Evolutionary conservation across 306 rosid genomes (phyloP), one percentile per base, ranked within the genome.

Genomic region (Notholithocarpus densiflorus): DNA sequence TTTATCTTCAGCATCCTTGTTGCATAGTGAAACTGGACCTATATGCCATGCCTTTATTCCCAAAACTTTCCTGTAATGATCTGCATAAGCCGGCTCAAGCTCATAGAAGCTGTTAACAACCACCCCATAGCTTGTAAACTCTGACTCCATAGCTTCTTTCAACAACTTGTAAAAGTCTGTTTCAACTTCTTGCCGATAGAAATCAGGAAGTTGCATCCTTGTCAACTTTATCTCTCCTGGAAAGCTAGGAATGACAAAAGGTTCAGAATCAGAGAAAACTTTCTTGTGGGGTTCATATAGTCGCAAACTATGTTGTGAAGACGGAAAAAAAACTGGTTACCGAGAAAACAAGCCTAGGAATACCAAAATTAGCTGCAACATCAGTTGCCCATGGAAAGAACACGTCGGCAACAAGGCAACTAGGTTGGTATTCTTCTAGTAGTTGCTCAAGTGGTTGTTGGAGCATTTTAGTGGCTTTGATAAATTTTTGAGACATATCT

Each of bases 331-430:
- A 29, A 29, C 31, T 29, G 31, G 31, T 29, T 29, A 29, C 31
- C 31, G 31, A 29, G 31, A 29, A 29, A 45, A 81, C 37, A 21
- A 84, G 73, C 84, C 88, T 79, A 1, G 81, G 86, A 34, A 87
- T 84, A 15, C 82, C 86, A 27, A 71, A 82, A 10, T 75, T 84
- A 0, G 84, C 75, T 21, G 82, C 82, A 0, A 56, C 62, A 15
- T 84, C 55, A 1, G 79, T 87, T 11, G 82, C 74, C 90, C 86
- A 84, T 1, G 86, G 79, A 53, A 84, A 81, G 32, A 31, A 21
- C 2, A 56, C 37, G 37, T 84, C 88, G 11, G 86, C 84, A 19
- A 84, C 77, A 3, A 87, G 78, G 57, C 83, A 80, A 48, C 73
- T 20, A 2, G 90, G 88, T 1, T 60, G 84, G 43, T 60, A 82